Conservation (phyloP, 352 stramenopile species). For the Phytophthora crassamura region DNA sequence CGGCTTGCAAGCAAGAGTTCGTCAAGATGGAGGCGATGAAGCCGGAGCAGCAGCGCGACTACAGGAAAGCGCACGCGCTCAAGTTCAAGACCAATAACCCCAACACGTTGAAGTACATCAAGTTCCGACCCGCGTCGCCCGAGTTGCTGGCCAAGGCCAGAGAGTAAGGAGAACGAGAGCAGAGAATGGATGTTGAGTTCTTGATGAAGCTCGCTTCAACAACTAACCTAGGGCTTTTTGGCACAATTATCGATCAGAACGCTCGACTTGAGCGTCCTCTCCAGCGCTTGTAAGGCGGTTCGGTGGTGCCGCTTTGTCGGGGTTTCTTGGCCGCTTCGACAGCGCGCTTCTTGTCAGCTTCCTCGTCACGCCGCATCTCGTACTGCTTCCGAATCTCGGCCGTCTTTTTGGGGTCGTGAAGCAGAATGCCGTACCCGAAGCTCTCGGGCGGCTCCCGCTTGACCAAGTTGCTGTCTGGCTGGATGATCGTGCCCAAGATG, state of each 20-base stretch:
- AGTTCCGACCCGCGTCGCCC: slow-evolving; percentile 51
- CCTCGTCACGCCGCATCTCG: slow-evolving; percentile 65
- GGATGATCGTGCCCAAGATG: slow-evolving; percentile 81
- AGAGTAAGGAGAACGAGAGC: slow-evolving; percentile 11
- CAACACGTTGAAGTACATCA: slow-evolving; percentile 65
- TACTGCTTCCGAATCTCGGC: slow-evolving; percentile 66
- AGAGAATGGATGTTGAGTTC: slow-evolving; percentile 6
- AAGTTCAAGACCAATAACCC: slow-evolving; percentile 66
- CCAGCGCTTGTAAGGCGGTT: slow-evolving; percentile 71
- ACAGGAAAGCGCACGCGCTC: slow-evolving; percentile 63
- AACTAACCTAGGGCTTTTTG: slow-evolving; percentile 20
- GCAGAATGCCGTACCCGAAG: slow-evolving; percentile 78
- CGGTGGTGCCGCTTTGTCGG: slow-evolving; percentile 36
- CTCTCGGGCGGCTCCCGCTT: slow-evolving; percentile 55
- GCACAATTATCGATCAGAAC: slow-evolving; percentile 30
- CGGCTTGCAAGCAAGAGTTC: no score
- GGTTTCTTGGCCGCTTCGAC: slow-evolving; percentile 29
- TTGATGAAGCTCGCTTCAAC: slow-evolving; percentile 26
- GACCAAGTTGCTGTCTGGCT: slow-evolving; percentile 68
- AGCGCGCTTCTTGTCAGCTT: slow-evolving; percentile 57
- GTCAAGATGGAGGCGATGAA: slow-evolving; percentile 35
- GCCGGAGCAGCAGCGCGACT: slow-evolving; percentile 50
- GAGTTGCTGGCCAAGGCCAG: slow-evolving; percentile 16
- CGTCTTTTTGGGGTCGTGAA: slow-evolving; percentile 78
- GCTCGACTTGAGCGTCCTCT: slow-evolving; percentile 48